Evolutionary conservation across 169 alveolate species (phyloP).

Genomic region (Cryptosporidium sp.): DNA sequence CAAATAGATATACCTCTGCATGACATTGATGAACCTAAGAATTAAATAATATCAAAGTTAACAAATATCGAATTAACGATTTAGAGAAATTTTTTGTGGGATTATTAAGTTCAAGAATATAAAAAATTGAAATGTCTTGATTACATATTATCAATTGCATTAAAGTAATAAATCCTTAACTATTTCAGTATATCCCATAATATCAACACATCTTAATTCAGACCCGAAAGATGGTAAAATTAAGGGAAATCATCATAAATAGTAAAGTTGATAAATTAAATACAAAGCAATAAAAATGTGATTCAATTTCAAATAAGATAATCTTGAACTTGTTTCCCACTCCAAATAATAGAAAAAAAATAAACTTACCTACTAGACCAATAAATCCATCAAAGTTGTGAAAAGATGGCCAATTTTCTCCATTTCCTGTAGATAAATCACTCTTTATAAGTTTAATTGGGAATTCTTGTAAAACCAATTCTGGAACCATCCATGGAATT

Average conservation of each 20-base stretch:
- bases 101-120: background rate
- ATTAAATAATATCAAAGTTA: background rate
- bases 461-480: conserved; percentile 27
- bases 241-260: conserved; percentile 73
- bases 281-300: background rate
- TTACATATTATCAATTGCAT: background rate
- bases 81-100: background rate
- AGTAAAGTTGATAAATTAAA: background rate
- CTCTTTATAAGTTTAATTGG: conserved; percentile 49
- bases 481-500: conserved; percentile 58
- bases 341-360: background rate
- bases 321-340: background rate
- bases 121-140: background rate
- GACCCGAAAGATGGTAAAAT: conserved; percentile 78
- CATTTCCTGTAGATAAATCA: conserved; percentile 30
- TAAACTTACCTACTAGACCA: conserved; percentile 72
- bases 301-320: background rate
- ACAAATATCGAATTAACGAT: background rate
- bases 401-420: conserved; percentile 73
- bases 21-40: conserved; percentile 57
- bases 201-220: conserved; percentile 67
- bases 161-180: background rate
- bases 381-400: conserved; percentile 64
- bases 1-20: conserved; percentile 65
- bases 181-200: conserved; percentile 64